A percentile compares a stretch with the other conserved stretches of the same genome.
These are phyloP conservation scores for Microbotryomycetes sp. DNA, from an alignment of 1,284 basidiomycete species.

Conservation along the genomic window DNA sequence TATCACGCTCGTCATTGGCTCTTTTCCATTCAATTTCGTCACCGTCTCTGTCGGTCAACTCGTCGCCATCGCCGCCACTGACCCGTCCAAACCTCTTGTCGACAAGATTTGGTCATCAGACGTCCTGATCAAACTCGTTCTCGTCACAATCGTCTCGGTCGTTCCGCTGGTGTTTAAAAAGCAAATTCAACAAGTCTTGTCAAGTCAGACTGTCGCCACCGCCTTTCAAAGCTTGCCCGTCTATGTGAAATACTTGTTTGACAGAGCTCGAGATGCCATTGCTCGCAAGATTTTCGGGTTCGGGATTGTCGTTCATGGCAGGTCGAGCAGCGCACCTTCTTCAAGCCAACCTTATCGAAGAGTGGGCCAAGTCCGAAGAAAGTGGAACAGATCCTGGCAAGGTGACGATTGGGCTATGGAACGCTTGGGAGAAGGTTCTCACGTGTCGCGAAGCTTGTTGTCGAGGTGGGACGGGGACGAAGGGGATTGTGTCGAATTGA, in stretches of 20 bases:
- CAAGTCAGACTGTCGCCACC: neutral
- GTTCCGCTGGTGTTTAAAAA: slow-evolving; percentile 35
- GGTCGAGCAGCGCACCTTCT: neutral
- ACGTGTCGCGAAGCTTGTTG: neutral
- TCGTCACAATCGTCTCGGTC: slow-evolving; percentile 33
- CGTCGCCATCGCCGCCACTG: slow-evolving; percentile 31
- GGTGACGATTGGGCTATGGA: neutral
- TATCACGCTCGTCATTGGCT: slow-evolving; percentile 36
- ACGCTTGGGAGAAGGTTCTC: neutral
- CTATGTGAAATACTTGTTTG: neutral
- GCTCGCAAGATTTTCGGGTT: neutral
- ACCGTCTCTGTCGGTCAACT: slow-evolving; percentile 36
- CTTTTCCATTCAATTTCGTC: slow-evolving; percentile 37
- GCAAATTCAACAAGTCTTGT: slow-evolving; percentile 24
- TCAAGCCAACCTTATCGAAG: neutral
- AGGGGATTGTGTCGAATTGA: neutral
- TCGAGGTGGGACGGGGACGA: neutral
- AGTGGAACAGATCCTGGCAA: neutral
- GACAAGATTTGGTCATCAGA: slow-evolving; percentile 35
- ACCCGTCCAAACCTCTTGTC: slow-evolving; percentile 20
- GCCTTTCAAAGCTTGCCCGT: neutral
- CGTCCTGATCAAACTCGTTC: slow-evolving; percentile 32
- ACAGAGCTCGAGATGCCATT: neutral
- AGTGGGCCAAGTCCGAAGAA: neutral
- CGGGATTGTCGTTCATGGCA: neutral